phyloP scores from a whole-genome alignment of 768 basidiomycete genomes.

The Botryobasidium botryosum region DNA sequence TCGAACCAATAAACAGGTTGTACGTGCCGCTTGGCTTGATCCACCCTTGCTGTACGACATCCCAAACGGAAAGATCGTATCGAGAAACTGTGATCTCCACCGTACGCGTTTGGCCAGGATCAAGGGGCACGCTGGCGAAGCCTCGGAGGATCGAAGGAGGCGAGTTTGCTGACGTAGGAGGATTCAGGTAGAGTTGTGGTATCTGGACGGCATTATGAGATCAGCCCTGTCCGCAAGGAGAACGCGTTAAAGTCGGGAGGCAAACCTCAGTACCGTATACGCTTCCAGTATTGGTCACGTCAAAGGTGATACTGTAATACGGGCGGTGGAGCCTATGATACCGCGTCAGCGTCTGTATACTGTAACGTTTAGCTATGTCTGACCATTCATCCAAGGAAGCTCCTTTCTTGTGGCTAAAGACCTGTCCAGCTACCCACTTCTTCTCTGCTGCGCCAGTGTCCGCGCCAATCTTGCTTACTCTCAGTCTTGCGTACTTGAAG shows the following conservation, averaged over 20 bases:
- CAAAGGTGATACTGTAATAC: constrained; percentile 6
- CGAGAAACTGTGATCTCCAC: constrained; percentile 6
- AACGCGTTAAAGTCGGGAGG: too few species aligned
- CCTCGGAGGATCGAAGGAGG: constrained; percentile 15
- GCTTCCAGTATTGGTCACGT: constrained; percentile 14
- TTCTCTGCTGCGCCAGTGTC: too few species aligned
- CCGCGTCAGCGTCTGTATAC: too few species aligned
- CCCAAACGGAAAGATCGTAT: constrained; percentile 11
- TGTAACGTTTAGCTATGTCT: too few species aligned
- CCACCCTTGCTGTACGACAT: constrained; percentile 9
- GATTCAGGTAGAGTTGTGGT: constrained; percentile 14
- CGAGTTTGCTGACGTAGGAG: constrained; percentile 9
- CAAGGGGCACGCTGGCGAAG: constrained; percentile 12
- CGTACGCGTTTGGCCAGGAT: constrained; percentile 9
- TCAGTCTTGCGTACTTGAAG: constrained; percentile 47
- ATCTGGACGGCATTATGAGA: constrained; percentile 15
- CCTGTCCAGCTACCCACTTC: constrained; percentile 30
- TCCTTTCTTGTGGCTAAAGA: constrained; percentile 10
- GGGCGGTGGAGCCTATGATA: constrained; percentile 10
- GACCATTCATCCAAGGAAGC: too few species aligned
- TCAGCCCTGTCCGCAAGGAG: too few species aligned
- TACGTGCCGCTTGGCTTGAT: constrained; percentile 2
- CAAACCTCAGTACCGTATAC: constrained; percentile 14
- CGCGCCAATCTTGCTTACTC: too few species aligned
- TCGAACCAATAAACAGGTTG: constrained; percentile 7